Percentiles rank a stretch among this genome's conserved stretches.
phyloP scores from a whole-genome alignment of 2,329 filamentous ascomycete genomes.

The Penicillium sp. region DNA sequence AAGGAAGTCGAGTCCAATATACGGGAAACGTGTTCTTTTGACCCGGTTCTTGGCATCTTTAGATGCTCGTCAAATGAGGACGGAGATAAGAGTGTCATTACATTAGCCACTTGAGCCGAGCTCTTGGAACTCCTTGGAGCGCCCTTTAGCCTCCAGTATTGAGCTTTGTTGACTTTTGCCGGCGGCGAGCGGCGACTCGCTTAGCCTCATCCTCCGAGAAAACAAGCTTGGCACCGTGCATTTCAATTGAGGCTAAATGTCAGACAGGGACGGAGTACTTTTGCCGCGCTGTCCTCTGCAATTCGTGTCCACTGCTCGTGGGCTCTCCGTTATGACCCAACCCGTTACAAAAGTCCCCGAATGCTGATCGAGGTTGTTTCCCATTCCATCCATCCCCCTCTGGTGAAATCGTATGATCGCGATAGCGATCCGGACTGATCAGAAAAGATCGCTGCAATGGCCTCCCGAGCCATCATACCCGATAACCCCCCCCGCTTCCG shows the following conservation, averaged over 20 bases:
- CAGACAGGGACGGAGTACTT: conserved; percentile 1
- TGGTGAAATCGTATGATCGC: neutral
- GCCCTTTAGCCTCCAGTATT: neutral
- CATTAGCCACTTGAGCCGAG: neutral
- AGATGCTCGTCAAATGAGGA: neutral
- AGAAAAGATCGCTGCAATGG: neutral
- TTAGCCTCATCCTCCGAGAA: neutral
- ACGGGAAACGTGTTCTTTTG: conserved; percentile 8
- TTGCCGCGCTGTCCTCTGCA: conserved; percentile 1
- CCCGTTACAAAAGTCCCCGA: neutral
- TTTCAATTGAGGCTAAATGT: conserved; percentile 3
- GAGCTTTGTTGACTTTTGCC: neutral
- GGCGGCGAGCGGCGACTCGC: neutral
- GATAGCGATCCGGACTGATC: neutral
- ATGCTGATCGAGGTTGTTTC: too few species aligned
- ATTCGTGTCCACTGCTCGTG: neutral
- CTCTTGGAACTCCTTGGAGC: neutral
- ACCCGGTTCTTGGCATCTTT: neutral
- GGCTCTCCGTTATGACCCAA: neutral
- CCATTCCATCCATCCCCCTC: neutral
- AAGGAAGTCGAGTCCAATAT: neutral
- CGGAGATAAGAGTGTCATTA: neutral
- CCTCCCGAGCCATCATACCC: neutral
- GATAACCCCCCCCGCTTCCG: neutral
- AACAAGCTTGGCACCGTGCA: neutral